Conservation (phyloP, 352 stramenopile genomes). For the Globisporangium abappressorium region DNA sequence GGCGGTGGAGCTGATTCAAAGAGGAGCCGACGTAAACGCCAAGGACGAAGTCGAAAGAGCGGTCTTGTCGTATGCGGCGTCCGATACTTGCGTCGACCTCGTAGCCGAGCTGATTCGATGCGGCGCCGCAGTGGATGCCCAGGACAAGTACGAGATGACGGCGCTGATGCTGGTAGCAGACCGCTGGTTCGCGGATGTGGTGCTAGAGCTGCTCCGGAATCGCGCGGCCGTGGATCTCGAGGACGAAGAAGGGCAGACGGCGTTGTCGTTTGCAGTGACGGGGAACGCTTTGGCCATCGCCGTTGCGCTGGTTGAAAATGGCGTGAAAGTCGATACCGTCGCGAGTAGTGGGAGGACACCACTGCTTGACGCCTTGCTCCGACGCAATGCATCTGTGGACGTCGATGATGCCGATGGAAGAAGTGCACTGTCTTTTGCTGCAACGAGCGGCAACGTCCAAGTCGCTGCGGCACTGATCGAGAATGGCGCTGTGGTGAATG, state of each 20-base stretch:
- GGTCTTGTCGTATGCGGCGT: neutral
- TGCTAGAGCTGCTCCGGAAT: neutral
- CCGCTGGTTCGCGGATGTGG: neutral
- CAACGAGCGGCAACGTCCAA: neutral
- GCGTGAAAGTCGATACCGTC: neutral
- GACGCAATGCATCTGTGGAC: neutral
- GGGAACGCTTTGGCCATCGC: neutral
- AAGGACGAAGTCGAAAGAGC: neutral
- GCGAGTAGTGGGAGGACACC: neutral
- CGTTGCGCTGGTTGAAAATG: neutral
- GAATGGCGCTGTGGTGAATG: neutral
- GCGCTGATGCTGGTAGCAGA: neutral
- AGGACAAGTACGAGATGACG: neutral
- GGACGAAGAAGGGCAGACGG: neutral
- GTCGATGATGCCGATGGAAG: neutral
- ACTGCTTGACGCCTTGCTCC: neutral
- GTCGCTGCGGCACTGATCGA: neutral
- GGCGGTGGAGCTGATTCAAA: neutral
- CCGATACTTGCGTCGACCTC: neutral
- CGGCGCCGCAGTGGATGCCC: neutral
- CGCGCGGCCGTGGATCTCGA: neutral
- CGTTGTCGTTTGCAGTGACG: neutral
- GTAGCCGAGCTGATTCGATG: neutral
- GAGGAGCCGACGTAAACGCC: neutral
- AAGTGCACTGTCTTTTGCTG: neutral